A percentile compares a stretch with the other conserved stretches of the same genome.
Conservation (phyloP, 352 stramenopile species). For the Pythium myriotylum region DNA sequence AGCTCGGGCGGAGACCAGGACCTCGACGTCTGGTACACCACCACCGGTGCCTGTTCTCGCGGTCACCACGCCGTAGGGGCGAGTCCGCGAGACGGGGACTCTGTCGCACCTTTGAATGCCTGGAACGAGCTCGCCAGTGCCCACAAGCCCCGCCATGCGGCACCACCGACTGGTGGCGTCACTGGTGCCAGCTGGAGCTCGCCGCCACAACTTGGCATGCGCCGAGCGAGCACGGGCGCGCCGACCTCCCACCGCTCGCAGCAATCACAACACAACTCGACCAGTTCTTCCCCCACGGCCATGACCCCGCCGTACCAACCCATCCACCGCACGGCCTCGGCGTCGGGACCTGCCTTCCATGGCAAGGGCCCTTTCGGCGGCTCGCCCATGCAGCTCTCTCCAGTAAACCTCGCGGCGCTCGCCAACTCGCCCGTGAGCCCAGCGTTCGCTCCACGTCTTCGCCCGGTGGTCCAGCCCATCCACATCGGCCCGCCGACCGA, state of each 20-base stretch:
- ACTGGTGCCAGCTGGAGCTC: slow-evolving; percentile 17
- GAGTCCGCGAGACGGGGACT: slow-evolving; percentile 13
- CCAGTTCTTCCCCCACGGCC: slow-evolving; percentile 1
- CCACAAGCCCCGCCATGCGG: slow-evolving; percentile 27
- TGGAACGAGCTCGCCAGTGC: slow-evolving; percentile 13
- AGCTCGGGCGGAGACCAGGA: slow-evolving; percentile 25
- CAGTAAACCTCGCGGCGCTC: slow-evolving; percentile 25
- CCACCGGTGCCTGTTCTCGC: slow-evolving; percentile 5
- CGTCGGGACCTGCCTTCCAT: background rate
- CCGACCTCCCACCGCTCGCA: background rate
- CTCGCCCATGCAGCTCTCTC: slow-evolving; percentile 25
- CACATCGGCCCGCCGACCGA: slow-evolving; percentile 61
- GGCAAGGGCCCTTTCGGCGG: slow-evolving; percentile 16
- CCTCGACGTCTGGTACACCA: slow-evolving; percentile 14
- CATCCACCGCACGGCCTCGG: background rate
- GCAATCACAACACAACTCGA: slow-evolving; percentile 6
- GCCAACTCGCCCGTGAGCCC: background rate
- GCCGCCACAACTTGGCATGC: background rate
- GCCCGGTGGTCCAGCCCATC: slow-evolving; percentile 58
- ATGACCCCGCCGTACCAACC: slow-evolving; percentile 2
- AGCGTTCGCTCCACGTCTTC: slow-evolving; percentile 35
- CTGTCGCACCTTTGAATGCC: background rate
- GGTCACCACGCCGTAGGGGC: slow-evolving; percentile 19
- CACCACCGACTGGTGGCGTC: slow-evolving; percentile 1
- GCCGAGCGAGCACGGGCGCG: background rate